Evolutionary conservation across 805 yeast species (phyloP).

Genomic region (Candida bentonensis): DNA sequence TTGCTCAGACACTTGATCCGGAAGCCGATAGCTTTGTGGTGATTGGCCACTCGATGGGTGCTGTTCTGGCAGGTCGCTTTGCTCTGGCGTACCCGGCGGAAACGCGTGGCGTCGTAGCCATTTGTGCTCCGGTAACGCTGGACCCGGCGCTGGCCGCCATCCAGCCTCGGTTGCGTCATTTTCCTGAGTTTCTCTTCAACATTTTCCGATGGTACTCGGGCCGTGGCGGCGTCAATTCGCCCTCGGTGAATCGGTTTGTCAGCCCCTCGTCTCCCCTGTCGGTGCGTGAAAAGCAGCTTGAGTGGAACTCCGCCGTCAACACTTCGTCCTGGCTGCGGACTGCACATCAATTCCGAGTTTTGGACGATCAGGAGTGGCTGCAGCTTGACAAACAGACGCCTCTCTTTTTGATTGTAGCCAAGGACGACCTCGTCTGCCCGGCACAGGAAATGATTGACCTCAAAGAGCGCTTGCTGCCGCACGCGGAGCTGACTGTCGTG

Average conservation of each 20-base stretch:
- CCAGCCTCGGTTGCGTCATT: constrained; percentile 14
- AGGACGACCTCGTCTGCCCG: constrained; percentile 44
- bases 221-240: constrained; percentile 44
- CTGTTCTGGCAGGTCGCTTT: constrained; percentile 37
- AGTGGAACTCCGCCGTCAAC: constrained; percentile 57
- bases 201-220: constrained; percentile 46
- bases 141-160: constrained; percentile 5
- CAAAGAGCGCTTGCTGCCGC: constrained; percentile 5
- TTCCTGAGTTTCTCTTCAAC: constrained; percentile 31
- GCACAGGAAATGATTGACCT: constrained; percentile 3
- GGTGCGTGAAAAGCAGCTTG: constrained; percentile 41
- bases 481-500: constrained; percentile 24
- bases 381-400: constrained; percentile 23
- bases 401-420: constrained; percentile 45
- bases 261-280: constrained; percentile 13
- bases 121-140: constrained; percentile 21
- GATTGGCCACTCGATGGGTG: constrained; percentile 67
- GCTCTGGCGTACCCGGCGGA: constrained; percentile 11
- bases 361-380: constrained; percentile 31
- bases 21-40: constrained; percentile 15
- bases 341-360: constrained; percentile 34
- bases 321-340: constrained; percentile 41
- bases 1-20: constrained; percentile 2
- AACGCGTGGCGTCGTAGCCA: constrained; percentile 17
- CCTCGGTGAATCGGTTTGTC: constrained; percentile 46